Evolutionary conservation across 2,329 filamentous ascomycete species (phyloP), one percentile per base, ranked within the genome.

Genomic region (Blumeriella jaapii): DNA sequence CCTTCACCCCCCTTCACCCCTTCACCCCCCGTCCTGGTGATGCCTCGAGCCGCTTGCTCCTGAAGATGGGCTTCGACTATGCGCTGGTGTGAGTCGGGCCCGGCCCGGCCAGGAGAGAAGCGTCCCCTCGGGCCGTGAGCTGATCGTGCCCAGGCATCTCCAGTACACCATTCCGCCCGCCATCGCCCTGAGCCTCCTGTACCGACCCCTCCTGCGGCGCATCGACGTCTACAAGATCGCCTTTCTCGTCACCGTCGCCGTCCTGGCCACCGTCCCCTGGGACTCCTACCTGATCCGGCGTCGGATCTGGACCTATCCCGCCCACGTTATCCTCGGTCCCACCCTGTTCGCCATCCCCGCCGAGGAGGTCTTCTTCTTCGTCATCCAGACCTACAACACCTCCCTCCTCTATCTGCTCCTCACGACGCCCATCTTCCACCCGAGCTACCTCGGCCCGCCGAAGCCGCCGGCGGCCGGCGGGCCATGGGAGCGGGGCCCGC

Each of bases 281-380:
- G 80, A 85, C 50, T 80, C 78, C 6, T 82, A 82, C 55, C 65
- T 85, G 25, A 80, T 86, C 47, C 69, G 67, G 45, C 71, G 64
- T 35, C 61, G 65, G 28, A 69, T 85, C 51, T 85, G 81, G 80
- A 76, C 72, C 7, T 86, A 84, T 50, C 79, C 80, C 2, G 58
- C 64, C 8, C 61, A 74, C 49, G 78, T 71, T 13, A 69, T 84
- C 19, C 50, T 78, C 22, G 81, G 80, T 0, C 65, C 65, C 0
- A 76, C 64, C 1, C 53, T 82, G 11, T 71, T 71, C 48, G 61
- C 62, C n/a, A 80, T 85, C 12, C 80, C 81, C 0, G 55, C 68
- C 4, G 81, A 85, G 50, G 80, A 85, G 53, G 57, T 84, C 4
- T 84, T 84, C 59, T 85, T 85, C 64, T 85, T 85, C 54, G 58